Conservation (phyloP, 352 stramenopile species). For the Stramenopiles sp. region DNA sequence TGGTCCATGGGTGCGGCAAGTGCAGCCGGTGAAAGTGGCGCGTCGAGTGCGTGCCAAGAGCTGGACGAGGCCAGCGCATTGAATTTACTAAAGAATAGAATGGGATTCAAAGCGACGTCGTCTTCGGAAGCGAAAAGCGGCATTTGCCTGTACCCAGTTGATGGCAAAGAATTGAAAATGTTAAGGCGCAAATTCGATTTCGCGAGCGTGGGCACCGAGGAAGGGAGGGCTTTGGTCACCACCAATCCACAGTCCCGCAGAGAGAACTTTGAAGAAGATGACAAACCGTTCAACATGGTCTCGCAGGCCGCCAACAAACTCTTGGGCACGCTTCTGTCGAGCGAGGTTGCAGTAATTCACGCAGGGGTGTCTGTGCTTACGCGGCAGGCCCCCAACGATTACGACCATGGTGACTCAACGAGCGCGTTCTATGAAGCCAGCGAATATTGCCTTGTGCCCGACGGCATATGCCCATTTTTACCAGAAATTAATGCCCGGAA, state of each 20-base stretch:
- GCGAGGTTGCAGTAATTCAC: not conserved
- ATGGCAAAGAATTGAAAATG: not conserved
- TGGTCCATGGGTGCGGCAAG: not conserved
- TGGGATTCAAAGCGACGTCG: not conserved
- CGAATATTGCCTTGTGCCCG: constrained; percentile 7
- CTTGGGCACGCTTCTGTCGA: not conserved
- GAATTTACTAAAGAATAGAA: not conserved
- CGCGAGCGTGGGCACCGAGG: not conserved
- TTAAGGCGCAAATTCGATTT: not conserved
- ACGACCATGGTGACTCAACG: not conserved
- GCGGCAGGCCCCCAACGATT: not conserved
- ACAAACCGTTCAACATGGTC: not conserved
- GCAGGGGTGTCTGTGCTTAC: not conserved
- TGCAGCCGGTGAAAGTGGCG: not conserved
- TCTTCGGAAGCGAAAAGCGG: not conserved
- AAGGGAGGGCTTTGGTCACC: not conserved
- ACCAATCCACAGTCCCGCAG: not conserved
- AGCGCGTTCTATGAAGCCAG: not conserved
- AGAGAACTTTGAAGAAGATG: not conserved
- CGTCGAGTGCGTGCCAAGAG: not conserved
- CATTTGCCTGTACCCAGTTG: not conserved
- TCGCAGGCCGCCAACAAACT: not conserved
- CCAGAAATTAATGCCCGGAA: not conserved
- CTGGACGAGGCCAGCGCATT: not conserved
- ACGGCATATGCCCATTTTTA: not conserved